phyloP scores from a whole-genome alignment of 345 rosid species.

The Nasturtium officinale region DNA sequence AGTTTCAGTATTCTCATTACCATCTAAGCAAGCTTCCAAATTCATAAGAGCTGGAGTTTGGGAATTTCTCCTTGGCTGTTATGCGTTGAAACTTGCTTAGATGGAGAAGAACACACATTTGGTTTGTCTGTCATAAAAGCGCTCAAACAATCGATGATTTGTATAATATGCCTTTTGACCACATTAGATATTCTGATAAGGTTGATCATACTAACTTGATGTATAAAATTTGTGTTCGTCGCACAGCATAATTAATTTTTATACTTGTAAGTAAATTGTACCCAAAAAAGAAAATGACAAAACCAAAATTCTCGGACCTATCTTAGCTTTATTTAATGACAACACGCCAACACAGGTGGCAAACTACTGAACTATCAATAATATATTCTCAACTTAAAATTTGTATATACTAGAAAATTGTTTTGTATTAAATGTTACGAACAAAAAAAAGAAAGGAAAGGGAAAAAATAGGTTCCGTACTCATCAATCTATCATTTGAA shows the following conservation, averaged over 20 bases:
- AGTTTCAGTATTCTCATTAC: too few species aligned
- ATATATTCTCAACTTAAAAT: background rate
- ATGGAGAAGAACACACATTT: too few species aligned
- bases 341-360: slow-evolving; percentile 19
- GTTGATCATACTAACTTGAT: background rate
- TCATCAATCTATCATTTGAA: slow-evolving; percentile 25
- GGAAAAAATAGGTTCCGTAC: slow-evolving; percentile 12
- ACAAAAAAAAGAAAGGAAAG: background rate
- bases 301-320: background rate
- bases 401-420: background rate
- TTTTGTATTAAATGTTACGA: background rate
- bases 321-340: background rate
- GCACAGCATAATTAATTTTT: background rate
- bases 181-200: background rate
- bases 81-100: too few species aligned
- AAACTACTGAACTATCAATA: slow-evolving; percentile 12
- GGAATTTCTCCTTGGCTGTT: too few species aligned
- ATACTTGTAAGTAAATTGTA: background rate
- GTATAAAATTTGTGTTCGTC: background rate
- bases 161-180: background rate
- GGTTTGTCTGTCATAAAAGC: too few species aligned
- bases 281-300: too few species aligned
- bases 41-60: too few species aligned
- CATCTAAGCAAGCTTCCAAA: too few species aligned
- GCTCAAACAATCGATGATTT: background rate